Evolutionary conservation across 129 eudicot genomes (phyloP), one percentile per base, ranked within the genome.

Genomic region (Gnaphalium uliginosum): DNA sequence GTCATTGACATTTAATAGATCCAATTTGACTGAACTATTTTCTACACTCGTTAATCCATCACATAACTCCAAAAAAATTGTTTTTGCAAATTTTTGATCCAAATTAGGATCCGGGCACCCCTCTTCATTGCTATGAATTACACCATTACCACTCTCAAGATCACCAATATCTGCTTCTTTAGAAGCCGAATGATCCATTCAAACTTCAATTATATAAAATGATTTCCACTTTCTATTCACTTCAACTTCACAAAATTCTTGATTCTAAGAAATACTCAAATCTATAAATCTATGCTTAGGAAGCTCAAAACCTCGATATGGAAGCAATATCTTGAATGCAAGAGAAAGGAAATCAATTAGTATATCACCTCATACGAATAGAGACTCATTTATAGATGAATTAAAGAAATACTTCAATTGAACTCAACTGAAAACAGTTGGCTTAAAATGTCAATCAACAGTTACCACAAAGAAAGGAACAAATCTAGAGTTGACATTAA

Each of bases 101-200:
- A 15, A 8, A 50, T 18, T 46, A 48, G 41, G 64, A 50, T 66
- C 54, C 24, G 33, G 60, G 60, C 25, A 70, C 79, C 62, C 74
- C 30, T 68, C 71, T 21, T 76, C 88, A 61, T 77, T 73, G 70
- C 30, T 60, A 29, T 24, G 43, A 78, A 39, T 23, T 37, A 59
- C 58, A 83, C 74, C 79, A 18, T 18, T 22, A 32, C 83, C 83
- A 77, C 86, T 84, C 76, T 92, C 97, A 15, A 93, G 86, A 85
- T 89, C 95, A 17, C 25, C 73, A 50, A 69, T 29, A 19, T 81
- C 87, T 35, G 83, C 54, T 54, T 83, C 92, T 81, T 41, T 83
- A 59, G 54, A 68, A 66, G 32, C 58, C 60, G 54, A 75, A 33
- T 51, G 79, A 81, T 83, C 95, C 93, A 87, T 92, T 69, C 74